Evolutionary conservation across 1,284 basidiomycete genomes (phyloP), one percentile per base, ranked within the genome.

Genomic region (Ganoderma sinense): DNA sequence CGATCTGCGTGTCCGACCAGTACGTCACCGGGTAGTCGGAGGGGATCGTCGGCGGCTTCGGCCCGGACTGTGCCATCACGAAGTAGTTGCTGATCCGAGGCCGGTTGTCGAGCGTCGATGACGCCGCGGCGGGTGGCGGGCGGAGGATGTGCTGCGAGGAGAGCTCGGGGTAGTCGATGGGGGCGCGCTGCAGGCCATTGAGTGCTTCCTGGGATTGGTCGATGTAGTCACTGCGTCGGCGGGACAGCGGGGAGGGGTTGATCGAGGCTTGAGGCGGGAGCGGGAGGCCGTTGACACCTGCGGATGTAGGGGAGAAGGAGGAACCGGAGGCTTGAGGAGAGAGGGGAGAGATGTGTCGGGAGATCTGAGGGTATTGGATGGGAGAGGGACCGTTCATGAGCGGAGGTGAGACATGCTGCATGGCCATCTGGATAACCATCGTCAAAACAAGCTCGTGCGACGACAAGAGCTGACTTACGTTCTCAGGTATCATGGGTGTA

Each of bases 81-180:
- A 77, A 77, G 68, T 79, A 79, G 66, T 75, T 78, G 74, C 13
- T 76, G 20, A 84, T 77, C 69, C 82, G 78, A 70, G 91, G 88
- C 36, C 94, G 85, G 61, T 86, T 86, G 78, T 94, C 93, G 64
- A 90, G 82, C 0, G 85, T 82, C 41, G 91, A 87, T 1, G 91
- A 83, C 0, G 92, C 93, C 2, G 88, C 93, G 0, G 86, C 87
- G 1, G 94, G 94, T 7, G 96, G 95, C 0, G 92, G 93, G 26
- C 94, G 88, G 43, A 93, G 85, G 8, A 93, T 84, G 13, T 89
- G 86, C 59, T 87, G 84, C 23, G 84, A 80, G 65, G 85, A 88
- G 61, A 89, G 87, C 74, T 91, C 90, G 1, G 95, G 96, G 74
- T 97, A 97, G 79, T 95, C 94, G 71, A 97, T 93, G 0, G 88